A percentile compares a stretch with the other conserved stretches of the same genome.
Conservation (phyloP, 495 filamentous ascomycete genomes). For the Mytilinidion resinicola region DNA sequence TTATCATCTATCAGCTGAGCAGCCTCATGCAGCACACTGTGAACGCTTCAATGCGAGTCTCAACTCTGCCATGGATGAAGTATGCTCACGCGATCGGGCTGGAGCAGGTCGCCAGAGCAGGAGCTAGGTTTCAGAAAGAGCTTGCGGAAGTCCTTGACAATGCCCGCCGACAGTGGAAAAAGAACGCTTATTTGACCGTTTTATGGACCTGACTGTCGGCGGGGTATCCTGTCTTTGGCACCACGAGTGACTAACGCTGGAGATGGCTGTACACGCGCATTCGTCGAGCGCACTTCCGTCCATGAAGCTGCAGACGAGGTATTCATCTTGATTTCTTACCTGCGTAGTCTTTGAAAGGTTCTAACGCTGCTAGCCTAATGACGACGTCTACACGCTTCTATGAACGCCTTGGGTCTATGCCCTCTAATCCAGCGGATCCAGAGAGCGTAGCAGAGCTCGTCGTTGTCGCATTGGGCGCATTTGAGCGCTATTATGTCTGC, state of each 20-base stretch:
- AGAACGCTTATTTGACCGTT: no score
- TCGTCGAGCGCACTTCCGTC: background rate
- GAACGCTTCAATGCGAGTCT: conserved; percentile 17
- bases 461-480: conserved; percentile 25
- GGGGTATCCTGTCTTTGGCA: no score
- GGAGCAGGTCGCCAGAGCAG: background rate
- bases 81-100: conserved; percentile 18
- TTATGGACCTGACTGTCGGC: no score
- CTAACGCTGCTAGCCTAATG: conserved; percentile 3
- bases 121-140: no score
- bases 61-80: conserved; percentile 1
- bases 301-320: background rate
- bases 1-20: conserved; percentile 8
- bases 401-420: conserved; percentile 18
- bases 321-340: background rate
- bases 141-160: no score
- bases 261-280: background rate
- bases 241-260: background rate
- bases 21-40: background rate
- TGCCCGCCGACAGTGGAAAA: no score
- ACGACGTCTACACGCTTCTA: conserved; percentile 20
- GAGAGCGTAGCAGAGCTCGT: conserved; percentile 22
- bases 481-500: conserved; percentile 27
- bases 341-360: background rate
- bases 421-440: conserved; percentile 19